Evolutionary conservation across 225 moss, liverwort and hornwort species (phyloP).

Genomic region (Antitrichia curtipendula): DNA sequence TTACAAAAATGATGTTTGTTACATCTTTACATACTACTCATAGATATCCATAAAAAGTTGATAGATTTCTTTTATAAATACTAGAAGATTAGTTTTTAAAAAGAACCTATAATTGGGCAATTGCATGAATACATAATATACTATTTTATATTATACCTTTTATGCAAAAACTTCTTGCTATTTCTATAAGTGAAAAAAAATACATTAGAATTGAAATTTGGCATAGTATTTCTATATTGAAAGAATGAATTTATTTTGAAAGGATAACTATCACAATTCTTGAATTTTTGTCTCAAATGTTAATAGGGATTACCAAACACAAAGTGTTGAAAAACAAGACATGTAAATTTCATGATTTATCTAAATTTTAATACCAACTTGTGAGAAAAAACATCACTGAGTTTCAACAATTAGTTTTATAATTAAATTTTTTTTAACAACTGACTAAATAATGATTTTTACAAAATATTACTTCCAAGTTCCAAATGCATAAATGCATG

Average conservation of each 20-base stretch:
- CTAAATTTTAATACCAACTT: neutral
- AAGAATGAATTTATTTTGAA: neutral
- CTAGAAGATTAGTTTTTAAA: too few relatives aligned
- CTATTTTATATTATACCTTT: neutral
- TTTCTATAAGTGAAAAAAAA: rapidly evolving
- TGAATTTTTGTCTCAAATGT: too few relatives aligned
- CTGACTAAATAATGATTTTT: neutral
- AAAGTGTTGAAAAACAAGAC: neutral
- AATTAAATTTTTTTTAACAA: too few relatives aligned
- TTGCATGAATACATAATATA: too few relatives aligned
- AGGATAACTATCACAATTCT: rapidly evolving
- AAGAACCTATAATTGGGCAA: neutral
- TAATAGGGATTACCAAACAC: too few relatives aligned
- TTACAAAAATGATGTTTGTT: neutral
- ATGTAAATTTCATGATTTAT: neutral
- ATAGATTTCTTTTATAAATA: neutral
- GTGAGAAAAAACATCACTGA: neutral
- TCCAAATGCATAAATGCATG: neutral
- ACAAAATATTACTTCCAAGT: neutral
- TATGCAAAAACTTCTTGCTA: too few relatives aligned
- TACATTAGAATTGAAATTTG: neutral
- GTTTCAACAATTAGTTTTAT: neutral
- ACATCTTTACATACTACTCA: neutral
- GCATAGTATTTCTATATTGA: rapidly evolving
- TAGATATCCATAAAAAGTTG: too few relatives aligned